phyloP scores from a whole-genome alignment of 345 rosid genomes.

The Crucihimalaya himalaica region DNA sequence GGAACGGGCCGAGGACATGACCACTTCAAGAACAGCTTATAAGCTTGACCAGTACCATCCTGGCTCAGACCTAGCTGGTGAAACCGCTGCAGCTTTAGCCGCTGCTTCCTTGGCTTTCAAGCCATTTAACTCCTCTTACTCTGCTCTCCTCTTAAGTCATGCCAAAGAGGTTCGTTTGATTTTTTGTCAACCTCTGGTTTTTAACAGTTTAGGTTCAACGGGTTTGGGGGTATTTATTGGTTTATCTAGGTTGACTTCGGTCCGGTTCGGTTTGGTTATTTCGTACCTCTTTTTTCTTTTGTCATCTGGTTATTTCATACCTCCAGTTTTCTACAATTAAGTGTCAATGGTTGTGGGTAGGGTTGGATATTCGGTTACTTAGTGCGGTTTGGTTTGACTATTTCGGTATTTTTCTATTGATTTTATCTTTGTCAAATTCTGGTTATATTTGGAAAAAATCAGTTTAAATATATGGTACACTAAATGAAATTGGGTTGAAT shows the following conservation, averaged over 20 bases:
- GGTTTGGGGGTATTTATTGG: neutral
- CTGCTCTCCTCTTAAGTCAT: conserved; percentile 58
- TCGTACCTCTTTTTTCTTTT: too few species aligned
- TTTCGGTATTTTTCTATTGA: too few species aligned
- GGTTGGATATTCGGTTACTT: too few species aligned
- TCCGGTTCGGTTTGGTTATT: neutral
- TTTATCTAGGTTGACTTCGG: neutral
- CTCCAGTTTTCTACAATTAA: too few species aligned
- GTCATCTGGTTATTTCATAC: too few species aligned
- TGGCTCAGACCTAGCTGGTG: conserved; percentile 83
- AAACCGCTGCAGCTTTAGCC: conserved; percentile 85
- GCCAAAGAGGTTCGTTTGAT: conserved; percentile 59
- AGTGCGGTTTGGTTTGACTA: too few species aligned
- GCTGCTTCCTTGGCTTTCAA: conserved; percentile 78
- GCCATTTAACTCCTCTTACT: conserved; percentile 79
- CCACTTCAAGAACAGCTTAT: conserved; percentile 74
- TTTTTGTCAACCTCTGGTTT: neutral
- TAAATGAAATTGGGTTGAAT: too few species aligned
- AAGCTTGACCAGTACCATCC: conserved; percentile 68
- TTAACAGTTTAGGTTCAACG: neutral
- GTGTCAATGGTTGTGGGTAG: too few species aligned
- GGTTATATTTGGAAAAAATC: neutral
- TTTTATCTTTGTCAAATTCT: neutral
- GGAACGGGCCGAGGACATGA: conserved; percentile 92
- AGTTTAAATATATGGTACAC: too few species aligned